phyloP scores from a whole-genome alignment of 2,329 filamentous ascomycete species.

The Penicillium thymicola region DNA sequence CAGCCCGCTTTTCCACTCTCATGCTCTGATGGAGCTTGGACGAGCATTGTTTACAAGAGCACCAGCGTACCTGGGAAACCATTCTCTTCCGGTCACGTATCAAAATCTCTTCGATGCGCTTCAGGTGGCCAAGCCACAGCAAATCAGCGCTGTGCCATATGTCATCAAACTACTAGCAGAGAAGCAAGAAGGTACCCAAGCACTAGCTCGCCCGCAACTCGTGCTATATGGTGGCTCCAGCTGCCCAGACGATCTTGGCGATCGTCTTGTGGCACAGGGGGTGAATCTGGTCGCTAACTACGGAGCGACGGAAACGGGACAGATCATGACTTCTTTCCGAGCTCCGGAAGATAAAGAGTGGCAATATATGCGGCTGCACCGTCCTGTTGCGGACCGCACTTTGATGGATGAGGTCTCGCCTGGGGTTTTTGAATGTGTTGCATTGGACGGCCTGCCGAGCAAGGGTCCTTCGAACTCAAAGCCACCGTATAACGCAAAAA shows the following conservation, averaged over 20 bases:
- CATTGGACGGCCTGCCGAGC: constrained; percentile 35
- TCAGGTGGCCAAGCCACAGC: constrained; percentile 20
- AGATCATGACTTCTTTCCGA: constrained; percentile 60
- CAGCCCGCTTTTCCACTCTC: constrained; percentile 57
- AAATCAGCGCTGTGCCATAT: constrained; percentile 61
- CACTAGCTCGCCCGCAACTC: constrained; percentile 46
- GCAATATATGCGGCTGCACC: constrained; percentile 55
- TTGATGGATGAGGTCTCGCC: constrained; percentile 37
- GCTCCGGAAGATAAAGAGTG: constrained; percentile 54
- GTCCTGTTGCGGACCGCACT: constrained; percentile 43
- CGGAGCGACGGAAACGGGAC: constrained; percentile 56
- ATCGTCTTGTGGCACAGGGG: constrained; percentile 50
- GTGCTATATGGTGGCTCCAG: constrained; percentile 57
- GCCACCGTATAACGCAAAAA: constrained; percentile 25
- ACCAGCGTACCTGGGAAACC: constrained; percentile 53
- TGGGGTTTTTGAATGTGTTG: constrained; percentile 40
- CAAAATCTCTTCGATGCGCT: constrained; percentile 42
- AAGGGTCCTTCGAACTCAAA: constrained; percentile 48
- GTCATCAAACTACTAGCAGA: constrained; percentile 62
- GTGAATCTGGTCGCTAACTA: constrained; percentile 48
- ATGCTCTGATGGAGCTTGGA: constrained; percentile 55
- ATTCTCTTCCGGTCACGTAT: constrained; percentile 53
- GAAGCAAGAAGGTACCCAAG: constrained; percentile 50
- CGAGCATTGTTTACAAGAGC: constrained; percentile 52
- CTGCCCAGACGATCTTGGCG: constrained; percentile 58